Conservation (phyloP, 129 eudicot species). For the Ambrosia trifida region DNA sequence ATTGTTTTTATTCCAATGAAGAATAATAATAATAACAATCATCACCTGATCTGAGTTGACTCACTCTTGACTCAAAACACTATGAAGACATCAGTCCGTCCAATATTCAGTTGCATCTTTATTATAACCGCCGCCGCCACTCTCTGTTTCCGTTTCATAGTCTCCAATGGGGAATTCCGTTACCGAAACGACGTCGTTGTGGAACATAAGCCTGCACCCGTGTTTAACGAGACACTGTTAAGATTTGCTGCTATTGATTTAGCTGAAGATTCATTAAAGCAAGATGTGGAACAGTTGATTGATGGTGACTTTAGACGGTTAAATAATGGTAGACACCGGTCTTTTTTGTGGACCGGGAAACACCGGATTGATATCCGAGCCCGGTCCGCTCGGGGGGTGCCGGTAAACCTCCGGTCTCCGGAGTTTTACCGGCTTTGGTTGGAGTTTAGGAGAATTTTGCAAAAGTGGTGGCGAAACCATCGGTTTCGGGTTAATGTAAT, state of each 20-base stretch:
- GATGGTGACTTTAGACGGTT: slow-evolving; percentile 52
- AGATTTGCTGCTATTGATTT: slow-evolving; percentile 59
- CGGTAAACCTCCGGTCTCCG: slow-evolving; percentile 70
- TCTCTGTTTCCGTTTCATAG: slow-evolving; percentile 45
- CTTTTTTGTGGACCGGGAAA: slow-evolving; percentile 62
- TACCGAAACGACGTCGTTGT: slow-evolving; percentile 2
- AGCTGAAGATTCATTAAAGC: slow-evolving; percentile 52
- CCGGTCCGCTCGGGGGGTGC: slow-evolving; percentile 50
- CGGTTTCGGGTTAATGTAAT: slow-evolving; percentile 52
- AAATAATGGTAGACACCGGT: slow-evolving; percentile 46
- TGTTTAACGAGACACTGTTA: slow-evolving; percentile 62
- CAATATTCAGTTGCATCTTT: slow-evolving; percentile 47
- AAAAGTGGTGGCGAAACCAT: slow-evolving; percentile 66
- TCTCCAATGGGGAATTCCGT: slow-evolving; percentile 17
- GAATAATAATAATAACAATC: slow-evolving; percentile 30
- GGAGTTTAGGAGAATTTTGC: slow-evolving; percentile 55
- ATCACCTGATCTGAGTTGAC: slow-evolving; percentile 26
- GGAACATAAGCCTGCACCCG: slow-evolving; percentile 29
- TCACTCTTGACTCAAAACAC: slow-evolving; percentile 5
- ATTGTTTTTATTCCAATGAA: slow-evolving; percentile 28
- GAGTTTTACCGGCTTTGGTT: slow-evolving; percentile 60
- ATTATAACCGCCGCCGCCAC: slow-evolving; percentile 51
- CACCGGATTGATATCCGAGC: slow-evolving; percentile 49
- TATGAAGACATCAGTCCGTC: slow-evolving; percentile 64
- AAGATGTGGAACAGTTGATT: slow-evolving; percentile 67